A percentile compares a stretch with the other conserved stretches of the same genome.
These are phyloP conservation scores for Soucietia sequanensis DNA, from an alignment of 805 yeast species.

Conservation along the genomic window DNA sequence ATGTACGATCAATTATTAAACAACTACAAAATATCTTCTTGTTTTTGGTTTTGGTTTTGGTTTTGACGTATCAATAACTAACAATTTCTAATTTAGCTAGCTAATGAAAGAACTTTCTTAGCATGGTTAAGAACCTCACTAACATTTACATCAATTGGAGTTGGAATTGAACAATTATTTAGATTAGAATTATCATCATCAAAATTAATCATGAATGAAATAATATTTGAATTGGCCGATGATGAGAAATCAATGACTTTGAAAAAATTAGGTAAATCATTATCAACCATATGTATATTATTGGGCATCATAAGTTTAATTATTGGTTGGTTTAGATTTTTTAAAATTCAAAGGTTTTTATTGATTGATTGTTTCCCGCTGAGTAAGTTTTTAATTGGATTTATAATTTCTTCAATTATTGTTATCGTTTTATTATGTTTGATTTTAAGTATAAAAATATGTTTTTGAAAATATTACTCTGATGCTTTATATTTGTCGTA, in stretches of 20 bases:
- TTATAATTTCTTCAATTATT: background rate
- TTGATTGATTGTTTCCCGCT: background rate
- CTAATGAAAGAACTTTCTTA: constrained; percentile 61
- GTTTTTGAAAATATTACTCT: too few relatives aligned
- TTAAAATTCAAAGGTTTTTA: constrained; percentile 1
- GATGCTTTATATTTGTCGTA: too few relatives aligned
- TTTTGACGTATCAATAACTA: constrained; percentile 7
- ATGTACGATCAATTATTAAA: constrained; percentile 9
- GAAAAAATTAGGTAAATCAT: background rate
- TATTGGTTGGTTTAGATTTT: constrained; percentile 1
- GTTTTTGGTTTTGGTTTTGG: too few relatives aligned
- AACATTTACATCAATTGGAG: constrained; percentile 56
- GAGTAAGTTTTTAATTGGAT: background rate
- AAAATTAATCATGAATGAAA: constrained; percentile 12
- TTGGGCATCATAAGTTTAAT: constrained; percentile 1
- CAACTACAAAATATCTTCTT: background rate
- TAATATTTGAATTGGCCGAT: constrained; percentile 6
- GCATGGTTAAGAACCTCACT: constrained; percentile 66
- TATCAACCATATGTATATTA: background rate
- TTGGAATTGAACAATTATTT: constrained; percentile 59
- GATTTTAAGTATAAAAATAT: background rate
- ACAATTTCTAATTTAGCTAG: constrained; percentile 31
- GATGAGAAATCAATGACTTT: constrained; percentile 1
- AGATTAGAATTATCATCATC: constrained; percentile 33
- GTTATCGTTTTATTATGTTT: constrained; percentile 1